Evolutionary conservation across 148 eudicot species (phyloP), one percentile per base, ranked within the genome.

Genomic region (Rhododendron mucronatum): DNA sequence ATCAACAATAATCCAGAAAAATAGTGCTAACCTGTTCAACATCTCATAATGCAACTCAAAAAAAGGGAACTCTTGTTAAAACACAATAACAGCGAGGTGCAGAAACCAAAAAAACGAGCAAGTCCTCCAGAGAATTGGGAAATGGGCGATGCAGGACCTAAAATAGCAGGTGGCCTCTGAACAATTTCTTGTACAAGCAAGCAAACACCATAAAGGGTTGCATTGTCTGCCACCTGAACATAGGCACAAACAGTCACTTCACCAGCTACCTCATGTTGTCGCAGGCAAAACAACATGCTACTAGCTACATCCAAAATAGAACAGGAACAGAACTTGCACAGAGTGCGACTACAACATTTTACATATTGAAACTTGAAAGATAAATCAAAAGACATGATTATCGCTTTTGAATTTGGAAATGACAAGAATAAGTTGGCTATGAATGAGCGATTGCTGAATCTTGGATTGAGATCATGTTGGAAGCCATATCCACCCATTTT

Each of bases 21-120:
- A 7, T 74, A 83, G 85, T 51, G 41, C 93, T 63, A 84, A 95
- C 99, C 99, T 97, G 89, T 95, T 94, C 82, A 97, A 91, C 94
- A 97, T 93, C 91, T 97, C 96, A 88, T 90, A 97, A 87, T 97
- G 99, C 77, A 97, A 88, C 90, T 93, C 96, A 85, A 97, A 97
- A 86, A 95, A 95, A 47, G 99, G 99, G 99, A 88, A 95, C 93
- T 91, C 95, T 93, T 41, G 99, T 97, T 69, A 97, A 87, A 82
- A 97, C 86, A 88, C 99, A 97, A 82, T 95, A 97, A 91, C 99
- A 97, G 89, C 98, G 98, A 84, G 98, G 98, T 59, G 99, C 99
- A 88, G 98, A 91, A 86, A 92, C 93, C 90, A 97, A 86, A 91
- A 91, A 91, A 93, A 61, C 94, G 93, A 84, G 92, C 92, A 89